Evolutionary conservation across 768 basidiomycete species (phyloP).

Genomic region (Pulveroboletus frians): DNA sequence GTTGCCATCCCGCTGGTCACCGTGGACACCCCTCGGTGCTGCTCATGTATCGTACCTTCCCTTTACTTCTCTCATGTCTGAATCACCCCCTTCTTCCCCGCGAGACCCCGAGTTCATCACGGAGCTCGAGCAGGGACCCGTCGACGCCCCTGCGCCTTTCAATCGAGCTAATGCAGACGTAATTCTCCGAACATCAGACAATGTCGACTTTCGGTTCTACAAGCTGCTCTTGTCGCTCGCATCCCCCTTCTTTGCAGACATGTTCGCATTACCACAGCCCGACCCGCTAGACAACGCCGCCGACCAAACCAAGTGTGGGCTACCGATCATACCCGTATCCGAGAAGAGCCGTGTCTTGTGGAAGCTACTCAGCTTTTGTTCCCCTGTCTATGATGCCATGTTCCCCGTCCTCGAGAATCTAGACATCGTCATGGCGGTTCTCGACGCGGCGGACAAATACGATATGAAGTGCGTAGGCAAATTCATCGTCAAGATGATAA

Average conservation of each 20-base stretch:
- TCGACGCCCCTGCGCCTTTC: slow-evolving; percentile 39
- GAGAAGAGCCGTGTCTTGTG: slow-evolving; percentile 41
- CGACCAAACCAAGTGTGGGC: slow-evolving; percentile 30
- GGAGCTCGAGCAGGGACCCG: slow-evolving; percentile 11
- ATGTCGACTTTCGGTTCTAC: slow-evolving; percentile 48
- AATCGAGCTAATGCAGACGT: slow-evolving; percentile 47
- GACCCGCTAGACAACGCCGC: slow-evolving; percentile 22
- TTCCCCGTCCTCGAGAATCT: slow-evolving; percentile 33
- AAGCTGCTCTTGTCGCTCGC: slow-evolving; percentile 50
- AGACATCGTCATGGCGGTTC: slow-evolving; percentile 38
- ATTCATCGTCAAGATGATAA: slow-evolving; percentile 30
- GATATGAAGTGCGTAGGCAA: slow-evolving; percentile 44
- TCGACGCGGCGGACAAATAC: slow-evolving; percentile 46
- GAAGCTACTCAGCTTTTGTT: slow-evolving; percentile 43
- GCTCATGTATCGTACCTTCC: slow-evolving; percentile 10
- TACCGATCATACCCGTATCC: slow-evolving; percentile 43
- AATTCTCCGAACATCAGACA: slow-evolving; percentile 51
- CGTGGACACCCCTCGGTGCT: slow-evolving; percentile 5
- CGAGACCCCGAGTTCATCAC: slow-evolving; percentile 3
- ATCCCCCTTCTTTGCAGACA: slow-evolving; percentile 53
- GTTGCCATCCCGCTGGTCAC: slow-evolving; percentile 1
- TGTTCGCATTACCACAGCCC: slow-evolving; percentile 50
- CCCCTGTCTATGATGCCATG: slow-evolving; percentile 39
- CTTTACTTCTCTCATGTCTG: slow-evolving; percentile 12
- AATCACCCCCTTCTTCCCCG: slow-evolving; percentile 3